These are phyloP conservation scores for Hemileccinum hortonii DNA, from an alignment of 1,284 basidiomycete genomes.

Conservation along the genomic window DNA sequence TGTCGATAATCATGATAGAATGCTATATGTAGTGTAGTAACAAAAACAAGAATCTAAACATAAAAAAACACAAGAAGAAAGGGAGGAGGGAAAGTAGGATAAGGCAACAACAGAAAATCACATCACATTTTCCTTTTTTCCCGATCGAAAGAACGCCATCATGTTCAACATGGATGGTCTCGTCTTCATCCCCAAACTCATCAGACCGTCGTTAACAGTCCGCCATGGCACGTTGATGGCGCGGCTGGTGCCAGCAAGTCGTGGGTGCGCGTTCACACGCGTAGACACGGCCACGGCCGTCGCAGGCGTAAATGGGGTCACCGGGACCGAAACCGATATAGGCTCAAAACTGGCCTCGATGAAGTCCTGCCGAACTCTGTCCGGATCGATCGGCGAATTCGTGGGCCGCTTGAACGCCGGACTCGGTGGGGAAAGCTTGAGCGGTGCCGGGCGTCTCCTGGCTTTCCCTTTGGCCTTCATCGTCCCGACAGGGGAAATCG, in stretches of 20 bases:
- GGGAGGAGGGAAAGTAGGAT: too few species aligned
- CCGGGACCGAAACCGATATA: neutral
- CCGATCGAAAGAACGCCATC: slow-evolving; percentile 26
- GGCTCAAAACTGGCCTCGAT: slow-evolving; percentile 29
- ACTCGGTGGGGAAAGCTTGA: slow-evolving; percentile 38
- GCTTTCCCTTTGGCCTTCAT: slow-evolving; percentile 30
- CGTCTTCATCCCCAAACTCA: slow-evolving; percentile 13
- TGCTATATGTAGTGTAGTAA: slow-evolving; percentile 8
- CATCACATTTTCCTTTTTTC: slow-evolving; percentile 16
- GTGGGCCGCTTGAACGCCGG: slow-evolving; percentile 17
- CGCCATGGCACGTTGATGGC: slow-evolving; percentile 9
- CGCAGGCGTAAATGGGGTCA: slow-evolving; percentile 2
- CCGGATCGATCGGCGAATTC: slow-evolving; percentile 26
- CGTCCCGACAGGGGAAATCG: neutral
- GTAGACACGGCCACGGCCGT: neutral
- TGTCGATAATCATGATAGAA: slow-evolving; percentile 1
- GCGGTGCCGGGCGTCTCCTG: slow-evolving; percentile 46
- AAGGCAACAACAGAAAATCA: neutral
- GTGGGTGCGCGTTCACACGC: neutral
- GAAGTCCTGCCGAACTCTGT: slow-evolving; percentile 25
- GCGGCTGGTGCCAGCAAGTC: neutral
- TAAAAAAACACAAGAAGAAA: too few species aligned
- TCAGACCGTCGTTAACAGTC: slow-evolving; percentile 5
- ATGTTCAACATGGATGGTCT: slow-evolving; percentile 29
- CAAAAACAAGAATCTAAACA: neutral